A percentile compares a stretch with the other conserved stretches of the same genome.
phyloP scores from a whole-genome alignment of 169 alveolate species.

The Plasmodium malariae region DNA sequence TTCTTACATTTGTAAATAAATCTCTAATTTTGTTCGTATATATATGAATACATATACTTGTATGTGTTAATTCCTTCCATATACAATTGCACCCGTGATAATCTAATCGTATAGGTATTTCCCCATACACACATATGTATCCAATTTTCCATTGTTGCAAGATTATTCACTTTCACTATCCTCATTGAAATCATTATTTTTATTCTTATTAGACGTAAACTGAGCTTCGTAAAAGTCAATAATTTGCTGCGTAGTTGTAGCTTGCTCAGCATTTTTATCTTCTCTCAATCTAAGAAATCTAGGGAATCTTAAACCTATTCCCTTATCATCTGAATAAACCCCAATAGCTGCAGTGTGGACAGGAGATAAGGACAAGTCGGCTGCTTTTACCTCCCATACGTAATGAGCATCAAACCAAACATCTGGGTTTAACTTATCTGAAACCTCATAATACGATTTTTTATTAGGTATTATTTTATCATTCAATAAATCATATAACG shows the following conservation, averaged over 20 bases:
- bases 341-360: constrained; percentile 96
- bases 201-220: constrained; percentile 70
- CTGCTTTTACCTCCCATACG: constrained; percentile 98
- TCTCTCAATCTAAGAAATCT: constrained; percentile 96
- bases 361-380: constrained; percentile 97
- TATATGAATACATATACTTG: too few relatives aligned
- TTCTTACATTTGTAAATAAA: too few relatives aligned
- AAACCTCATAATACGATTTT: constrained; percentile 81
- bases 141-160: neutral
- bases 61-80: too few relatives aligned
- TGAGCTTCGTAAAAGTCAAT: constrained; percentile 90
- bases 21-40: too few relatives aligned
- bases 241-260: constrained; percentile 93
- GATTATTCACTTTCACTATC: constrained; percentile 71
- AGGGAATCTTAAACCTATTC: constrained; percentile 98
- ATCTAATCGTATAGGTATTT: neutral
- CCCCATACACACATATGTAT: neutral
- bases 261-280: constrained; percentile 96
- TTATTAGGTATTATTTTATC: constrained; percentile 88
- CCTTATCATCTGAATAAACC: constrained; percentile 88
- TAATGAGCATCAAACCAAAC: constrained; percentile 93
- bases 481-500: constrained; percentile 86
- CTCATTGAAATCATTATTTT: constrained; percentile 58
- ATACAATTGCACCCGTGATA: too few relatives aligned
- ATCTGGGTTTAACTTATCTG: constrained; percentile 88